Percentiles rank a stretch among this genome's conserved stretches.
These are phyloP conservation scores for Leishmania tropica DNA, from an alignment of 208 protist genomes.

Conservation along the genomic window DNA sequence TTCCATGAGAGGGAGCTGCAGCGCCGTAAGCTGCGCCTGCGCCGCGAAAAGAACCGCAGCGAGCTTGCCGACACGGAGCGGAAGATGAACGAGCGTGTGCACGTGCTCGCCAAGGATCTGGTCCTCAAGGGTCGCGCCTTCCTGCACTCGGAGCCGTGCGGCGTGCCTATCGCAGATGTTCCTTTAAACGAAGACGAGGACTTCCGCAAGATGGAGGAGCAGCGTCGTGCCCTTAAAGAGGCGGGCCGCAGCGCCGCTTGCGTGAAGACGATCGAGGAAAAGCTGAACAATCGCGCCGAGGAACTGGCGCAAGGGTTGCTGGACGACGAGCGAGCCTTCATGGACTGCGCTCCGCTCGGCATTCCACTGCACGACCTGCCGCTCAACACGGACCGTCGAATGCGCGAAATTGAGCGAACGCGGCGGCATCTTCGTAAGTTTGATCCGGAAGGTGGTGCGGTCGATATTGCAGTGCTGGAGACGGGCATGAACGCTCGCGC, in stretches of 20 bases:
- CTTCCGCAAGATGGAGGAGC: slow-evolving; percentile 78
- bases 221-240: slow-evolving; percentile 58
- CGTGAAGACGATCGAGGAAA: slow-evolving; percentile 53
- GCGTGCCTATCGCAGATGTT: slow-evolving; percentile 69
- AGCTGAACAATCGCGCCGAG: slow-evolving; percentile 59
- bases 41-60: slow-evolving; percentile 27
- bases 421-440: slow-evolving; percentile 57
- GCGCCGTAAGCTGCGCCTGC: slow-evolving; percentile 41
- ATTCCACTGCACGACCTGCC: slow-evolving; percentile 63
- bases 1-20: slow-evolving; percentile 74
- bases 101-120: slow-evolving; percentile 67
- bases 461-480: slow-evolving; percentile 52
- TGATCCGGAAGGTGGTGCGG: slow-evolving; percentile 21
- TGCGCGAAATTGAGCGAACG: slow-evolving; percentile 67
- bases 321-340: slow-evolving; percentile 64
- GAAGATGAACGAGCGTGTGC: slow-evolving; percentile 72
- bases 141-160: slow-evolving; percentile 64
- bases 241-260: slow-evolving; percentile 35
- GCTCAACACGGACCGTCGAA: slow-evolving; percentile 66
- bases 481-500: slow-evolving; percentile 64
- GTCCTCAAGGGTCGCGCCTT: slow-evolving; percentile 67
- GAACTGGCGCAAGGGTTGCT: slow-evolving; percentile 58
- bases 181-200: slow-evolving; percentile 67
- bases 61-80: slow-evolving; percentile 48
- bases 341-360: slow-evolving; percentile 64